Percentiles rank a stretch among this genome's conserved stretches.
These are phyloP conservation scores for Penicillium sp. DNA, from an alignment of 2,329 filamentous ascomycete species.

Conservation along the genomic window DNA sequence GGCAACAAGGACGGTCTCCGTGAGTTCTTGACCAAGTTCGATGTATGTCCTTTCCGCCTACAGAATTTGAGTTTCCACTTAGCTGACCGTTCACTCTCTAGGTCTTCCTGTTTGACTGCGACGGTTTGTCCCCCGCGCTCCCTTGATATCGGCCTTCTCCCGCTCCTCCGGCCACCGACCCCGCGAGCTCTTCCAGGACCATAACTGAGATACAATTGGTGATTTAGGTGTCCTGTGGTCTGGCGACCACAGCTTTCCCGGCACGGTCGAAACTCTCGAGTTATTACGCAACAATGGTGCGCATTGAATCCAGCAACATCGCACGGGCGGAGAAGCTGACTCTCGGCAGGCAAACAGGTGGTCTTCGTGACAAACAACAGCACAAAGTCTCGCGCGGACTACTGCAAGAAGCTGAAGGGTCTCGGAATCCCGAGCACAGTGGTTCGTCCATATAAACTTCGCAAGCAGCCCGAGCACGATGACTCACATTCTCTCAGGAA, in stretches of 20 bases:
- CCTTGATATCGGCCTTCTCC: constrained; percentile 2
- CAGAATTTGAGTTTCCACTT: neutral
- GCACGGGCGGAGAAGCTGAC: constrained; percentile 6
- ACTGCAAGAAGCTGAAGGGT: constrained; percentile 82
- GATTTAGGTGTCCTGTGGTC: constrained; percentile 89
- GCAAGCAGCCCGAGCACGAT: neutral
- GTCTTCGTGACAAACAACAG: constrained; percentile 99
- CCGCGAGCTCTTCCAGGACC: constrained; percentile 12
- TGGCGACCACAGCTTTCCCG: constrained; percentile 83
- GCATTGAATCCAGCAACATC: neutral
- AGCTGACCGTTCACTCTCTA: constrained; percentile 37
- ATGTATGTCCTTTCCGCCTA: constrained; percentile 60
- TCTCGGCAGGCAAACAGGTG: constrained; percentile 72
- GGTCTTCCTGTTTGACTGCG: constrained; percentile 95
- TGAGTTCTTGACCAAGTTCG: constrained; percentile 84
- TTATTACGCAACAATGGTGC: constrained; percentile 77
- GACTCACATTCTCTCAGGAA: constrained; percentile 51
- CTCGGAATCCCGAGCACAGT: constrained; percentile 76
- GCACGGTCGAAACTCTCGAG: constrained; percentile 79
- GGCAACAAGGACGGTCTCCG: constrained; percentile 75
- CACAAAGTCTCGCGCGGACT: constrained; percentile 90
- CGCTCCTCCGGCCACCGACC: neutral
- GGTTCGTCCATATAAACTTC: constrained; percentile 35
- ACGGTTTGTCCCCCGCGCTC: constrained; percentile 61
- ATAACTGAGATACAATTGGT: constrained; percentile 36